Evolutionary conservation across 345 rosid species (phyloP).

Genomic region (Bretschneidera sinensis): DNA sequence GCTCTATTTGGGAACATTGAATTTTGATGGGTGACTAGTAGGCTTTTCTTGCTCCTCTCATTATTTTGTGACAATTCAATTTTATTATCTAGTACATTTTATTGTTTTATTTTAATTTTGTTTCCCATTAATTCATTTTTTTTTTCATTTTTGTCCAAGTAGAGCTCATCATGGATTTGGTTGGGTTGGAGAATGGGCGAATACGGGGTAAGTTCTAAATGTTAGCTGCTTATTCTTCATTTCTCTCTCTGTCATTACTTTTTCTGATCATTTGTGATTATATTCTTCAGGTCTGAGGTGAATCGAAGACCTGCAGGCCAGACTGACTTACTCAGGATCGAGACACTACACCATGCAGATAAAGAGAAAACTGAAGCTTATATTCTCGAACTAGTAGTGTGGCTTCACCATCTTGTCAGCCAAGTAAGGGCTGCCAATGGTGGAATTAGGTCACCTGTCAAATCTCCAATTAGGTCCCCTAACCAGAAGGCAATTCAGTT

Average conservation of each 20-base stretch:
- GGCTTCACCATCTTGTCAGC: constrained; percentile 86
- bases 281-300: constrained; percentile 55
- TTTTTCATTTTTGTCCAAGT: constrained; percentile 20
- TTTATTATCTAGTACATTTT: too few relatives aligned
- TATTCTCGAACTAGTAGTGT: constrained; percentile 77
- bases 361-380: constrained; percentile 78
- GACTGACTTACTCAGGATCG: constrained; percentile 74
- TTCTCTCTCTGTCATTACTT: constrained; percentile 8
- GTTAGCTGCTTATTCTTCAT: constrained; percentile 10
- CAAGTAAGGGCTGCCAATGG: constrained; percentile 68
- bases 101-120: neutral
- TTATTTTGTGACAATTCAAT: neutral
- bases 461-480: constrained; percentile 85
- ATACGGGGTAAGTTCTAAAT: constrained; percentile 63
- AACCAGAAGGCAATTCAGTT: constrained; percentile 50
- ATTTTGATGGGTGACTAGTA: neutral
- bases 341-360: constrained; percentile 93
- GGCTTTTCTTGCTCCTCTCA: neutral
- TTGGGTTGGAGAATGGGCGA: constrained; percentile 99
- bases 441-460: constrained; percentile 72
- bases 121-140: constrained; percentile 5
- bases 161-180: constrained; percentile 99
- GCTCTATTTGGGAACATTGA: too few relatives aligned
- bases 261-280: constrained; percentile 11
- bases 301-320: constrained; percentile 69